These are phyloP conservation scores for Exophiala spinifera DNA, from an alignment of 2,329 filamentous ascomycete genomes.

Conservation along the genomic window DNA sequence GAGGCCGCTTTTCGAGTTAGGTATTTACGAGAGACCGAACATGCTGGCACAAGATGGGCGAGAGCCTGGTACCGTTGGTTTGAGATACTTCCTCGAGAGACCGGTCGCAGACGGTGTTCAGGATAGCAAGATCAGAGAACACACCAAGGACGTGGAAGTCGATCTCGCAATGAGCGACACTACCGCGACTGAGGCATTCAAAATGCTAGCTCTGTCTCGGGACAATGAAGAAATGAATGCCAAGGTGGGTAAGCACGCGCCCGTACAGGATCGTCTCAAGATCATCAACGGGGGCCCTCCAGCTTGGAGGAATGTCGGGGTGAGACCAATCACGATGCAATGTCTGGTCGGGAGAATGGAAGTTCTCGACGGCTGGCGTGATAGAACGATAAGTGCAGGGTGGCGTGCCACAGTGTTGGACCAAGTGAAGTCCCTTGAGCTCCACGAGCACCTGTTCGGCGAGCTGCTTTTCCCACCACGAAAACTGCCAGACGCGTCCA, in stretches of 20 bases:
- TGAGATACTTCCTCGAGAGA: conserved; percentile 48
- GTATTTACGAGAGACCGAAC: conserved; percentile 48
- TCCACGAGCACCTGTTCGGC: conserved; percentile 38
- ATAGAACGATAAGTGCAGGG: conserved; percentile 34
- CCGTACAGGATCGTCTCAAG: conserved; percentile 36
- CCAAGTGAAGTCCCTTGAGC: conserved; percentile 32
- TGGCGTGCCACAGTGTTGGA: conserved; percentile 38
- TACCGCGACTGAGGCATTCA: conserved; percentile 34
- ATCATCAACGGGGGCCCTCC: conserved; percentile 38
- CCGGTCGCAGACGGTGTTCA: conserved; percentile 40
- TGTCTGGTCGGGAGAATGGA: conserved; percentile 37
- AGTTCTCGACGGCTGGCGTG: conserved; percentile 34
- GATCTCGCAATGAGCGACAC: conserved; percentile 28
- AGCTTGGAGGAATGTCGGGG: conserved; percentile 42
- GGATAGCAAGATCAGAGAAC: conserved; percentile 26
- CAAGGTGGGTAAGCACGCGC: conserved; percentile 36
- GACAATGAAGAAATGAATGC: conserved; percentile 36
- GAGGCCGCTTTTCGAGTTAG: conserved; percentile 43
- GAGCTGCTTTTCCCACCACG: conserved; percentile 39
- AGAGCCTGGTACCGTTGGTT: conserved; percentile 47
- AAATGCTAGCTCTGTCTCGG: conserved; percentile 32
- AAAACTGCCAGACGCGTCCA: conserved; percentile 22
- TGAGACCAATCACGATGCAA: conserved; percentile 38
- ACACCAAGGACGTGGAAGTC: conserved; percentile 22
- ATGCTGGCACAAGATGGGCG: conserved; percentile 47